Base-by-base conservation (phyloP, 140 eudicot genomes). In the Flaveria floridana region DNA sequence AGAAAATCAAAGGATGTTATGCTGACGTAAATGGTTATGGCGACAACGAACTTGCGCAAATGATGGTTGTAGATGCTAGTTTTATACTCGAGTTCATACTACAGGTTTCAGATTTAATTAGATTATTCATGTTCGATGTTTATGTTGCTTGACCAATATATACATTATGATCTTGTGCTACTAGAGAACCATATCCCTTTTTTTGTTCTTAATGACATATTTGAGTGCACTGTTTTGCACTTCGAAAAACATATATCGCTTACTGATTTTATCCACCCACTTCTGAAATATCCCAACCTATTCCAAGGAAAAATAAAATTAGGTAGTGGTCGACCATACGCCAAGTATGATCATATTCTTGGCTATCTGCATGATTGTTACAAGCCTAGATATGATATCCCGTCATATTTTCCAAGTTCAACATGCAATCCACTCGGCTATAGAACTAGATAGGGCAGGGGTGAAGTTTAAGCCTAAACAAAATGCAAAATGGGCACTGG, bases 141-240 rank as follows among this genome's bases (percentile, higher is more conserved):
- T 12, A 23, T 41, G 42, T 26, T 61, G 44, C 41, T 13, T 18
- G 42, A 61, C 20, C 41, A 61, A 4, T 13, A 61, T 13, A 61
- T 64, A 64, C 69, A 10, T 34, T 64, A 28, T 30, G 69, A 61
- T 10, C 41, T 61, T 7, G 41, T 61, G 3, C 18, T 61, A 1
- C 39, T 61, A 25, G 66, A 61, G 66, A 61, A 61, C 30, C 66
- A 61, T 12, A 61, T 61, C 41, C 66, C 66, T 3, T 61, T 61
- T 13, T 61, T 61, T 25, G 66, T 61, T 23, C 66, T 61, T 11
- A 0, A 61, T 1, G 66, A 10, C 41, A 11, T 25, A 59, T 59
- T 9, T 3, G 16, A 59, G 41, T 59, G 66, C 66, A 59, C 13
- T 59, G 14, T 23, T 59, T 0, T 10, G 4, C 12, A 59, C 12